A percentile compares a stretch with the other conserved stretches of the same genome.
These are phyloP conservation scores for Starmerella geochares DNA, from an alignment of 805 yeast species.

Conservation along the genomic window DNA sequence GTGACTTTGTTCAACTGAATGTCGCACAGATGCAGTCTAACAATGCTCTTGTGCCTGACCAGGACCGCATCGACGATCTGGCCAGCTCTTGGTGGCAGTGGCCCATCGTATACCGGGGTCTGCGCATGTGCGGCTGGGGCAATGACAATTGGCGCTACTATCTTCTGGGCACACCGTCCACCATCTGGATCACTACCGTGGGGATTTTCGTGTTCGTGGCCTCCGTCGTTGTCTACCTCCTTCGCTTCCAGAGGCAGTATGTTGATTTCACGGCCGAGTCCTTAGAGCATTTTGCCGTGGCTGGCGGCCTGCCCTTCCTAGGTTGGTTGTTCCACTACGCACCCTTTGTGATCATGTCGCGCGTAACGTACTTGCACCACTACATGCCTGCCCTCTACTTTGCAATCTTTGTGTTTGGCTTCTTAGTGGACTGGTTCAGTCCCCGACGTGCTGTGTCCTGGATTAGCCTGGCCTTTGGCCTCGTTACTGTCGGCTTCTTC, in stretches of 20 bases:
- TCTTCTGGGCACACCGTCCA: constrained; percentile 55
- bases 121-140: constrained; percentile 71
- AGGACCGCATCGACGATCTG: constrained; percentile 57
- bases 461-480: constrained; percentile 35
- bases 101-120: constrained; percentile 60
- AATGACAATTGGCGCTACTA: constrained; percentile 46
- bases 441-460: constrained; percentile 33
- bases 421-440: constrained; percentile 43
- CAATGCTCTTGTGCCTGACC: constrained; percentile 70
- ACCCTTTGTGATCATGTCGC: constrained; percentile 87
- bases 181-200: constrained; percentile 47
- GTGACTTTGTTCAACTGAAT: constrained; percentile 62
- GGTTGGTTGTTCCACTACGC: constrained; percentile 85
- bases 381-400: constrained; percentile 91
- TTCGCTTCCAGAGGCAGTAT: constrained; percentile 54
- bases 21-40: constrained; percentile 77
- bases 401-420: constrained; percentile 70
- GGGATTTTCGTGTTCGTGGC: constrained; percentile 36
- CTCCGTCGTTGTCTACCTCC: constrained; percentile 33
- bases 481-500: constrained; percentile 47
- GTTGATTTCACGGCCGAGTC: constrained; percentile 37
- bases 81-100: constrained; percentile 78
- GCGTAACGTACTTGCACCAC: constrained; percentile 95
- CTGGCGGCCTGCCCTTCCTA: constrained; percentile 73
- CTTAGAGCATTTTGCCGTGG: constrained; percentile 41